phyloP scores from a whole-genome alignment of 768 basidiomycete species.

The Piloderma croceum region DNA sequence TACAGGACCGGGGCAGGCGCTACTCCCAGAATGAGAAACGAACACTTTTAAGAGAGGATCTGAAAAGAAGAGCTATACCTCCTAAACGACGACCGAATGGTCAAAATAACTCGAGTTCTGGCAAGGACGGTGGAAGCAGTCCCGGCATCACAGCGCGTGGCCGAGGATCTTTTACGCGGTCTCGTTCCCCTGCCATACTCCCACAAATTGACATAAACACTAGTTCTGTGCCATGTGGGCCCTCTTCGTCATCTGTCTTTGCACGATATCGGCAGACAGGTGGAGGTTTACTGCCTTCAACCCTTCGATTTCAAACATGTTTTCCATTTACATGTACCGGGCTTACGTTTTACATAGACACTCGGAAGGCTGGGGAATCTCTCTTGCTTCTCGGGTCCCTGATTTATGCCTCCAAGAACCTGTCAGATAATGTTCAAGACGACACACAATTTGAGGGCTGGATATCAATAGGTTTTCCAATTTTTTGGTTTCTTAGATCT shows the following conservation, averaged over 20 bases:
- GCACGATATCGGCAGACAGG: slow-evolving; percentile 40
- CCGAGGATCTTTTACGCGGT: slow-evolving; percentile 59
- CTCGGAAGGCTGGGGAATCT: slow-evolving; percentile 58
- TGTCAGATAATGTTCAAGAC: slow-evolving; percentile 28
- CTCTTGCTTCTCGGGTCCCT: slow-evolving; percentile 61
- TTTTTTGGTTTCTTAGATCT: slow-evolving; percentile 1
- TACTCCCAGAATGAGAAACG: slow-evolving; percentile 26
- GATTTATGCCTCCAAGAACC: slow-evolving; percentile 46
- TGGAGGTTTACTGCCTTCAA: slow-evolving; percentile 41
- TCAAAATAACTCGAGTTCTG: slow-evolving; percentile 33
- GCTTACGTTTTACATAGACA: slow-evolving; percentile 54
- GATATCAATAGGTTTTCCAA: slow-evolving; percentile 46
- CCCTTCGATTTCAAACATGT: slow-evolving; percentile 39
- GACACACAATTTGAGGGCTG: slow-evolving; percentile 30
- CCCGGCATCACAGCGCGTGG: slow-evolving; percentile 28
- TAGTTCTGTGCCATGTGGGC: slow-evolving; percentile 28
- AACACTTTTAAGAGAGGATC: slow-evolving; percentile 21
- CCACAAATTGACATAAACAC: slow-evolving; percentile 31
- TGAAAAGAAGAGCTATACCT: slow-evolving; percentile 21
- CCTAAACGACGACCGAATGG: slow-evolving; percentile 18
- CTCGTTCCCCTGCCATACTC: slow-evolving; percentile 55
- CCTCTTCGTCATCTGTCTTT: slow-evolving; percentile 36
- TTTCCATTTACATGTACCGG: slow-evolving; percentile 35
- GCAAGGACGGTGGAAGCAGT: slow-evolving; percentile 34
- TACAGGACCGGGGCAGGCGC: slow-evolving; percentile 39